These are phyloP conservation scores for Lactarius hatsudake DNA, from an alignment of 768 basidiomycete species.

Conservation along the genomic window DNA sequence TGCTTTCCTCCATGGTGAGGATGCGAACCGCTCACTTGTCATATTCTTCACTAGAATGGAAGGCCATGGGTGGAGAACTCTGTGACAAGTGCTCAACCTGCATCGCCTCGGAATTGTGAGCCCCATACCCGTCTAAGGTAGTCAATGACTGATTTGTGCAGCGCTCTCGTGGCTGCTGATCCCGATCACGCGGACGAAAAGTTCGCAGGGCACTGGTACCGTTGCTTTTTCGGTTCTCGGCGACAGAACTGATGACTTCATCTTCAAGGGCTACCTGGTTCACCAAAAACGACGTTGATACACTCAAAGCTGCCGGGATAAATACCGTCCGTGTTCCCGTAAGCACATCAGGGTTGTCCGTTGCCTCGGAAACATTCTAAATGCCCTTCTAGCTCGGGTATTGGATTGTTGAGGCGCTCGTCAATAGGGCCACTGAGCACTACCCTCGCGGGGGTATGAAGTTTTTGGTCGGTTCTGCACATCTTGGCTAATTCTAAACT, in stretches of 20 bases:
- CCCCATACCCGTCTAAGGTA: constrained; percentile 51
- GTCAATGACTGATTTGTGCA: constrained; percentile 30
- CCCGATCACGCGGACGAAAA: constrained; percentile 54
- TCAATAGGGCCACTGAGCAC: constrained; percentile 56
- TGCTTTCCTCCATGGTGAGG: neutral
- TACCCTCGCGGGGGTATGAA: constrained; percentile 69
- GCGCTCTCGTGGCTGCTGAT: constrained; percentile 58
- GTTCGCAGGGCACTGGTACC: constrained; percentile 61
- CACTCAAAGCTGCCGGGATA: constrained; percentile 53
- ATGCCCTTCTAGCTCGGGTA: constrained; percentile 58
- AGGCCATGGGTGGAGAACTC: constrained; percentile 64
- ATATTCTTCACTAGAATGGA: constrained; percentile 51
- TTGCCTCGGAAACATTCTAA: neutral
- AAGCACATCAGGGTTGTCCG: constrained; percentile 28
- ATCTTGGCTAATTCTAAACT: neutral
- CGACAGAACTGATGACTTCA: constrained; percentile 1
- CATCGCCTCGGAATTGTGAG: constrained; percentile 67
- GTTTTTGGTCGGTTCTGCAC: constrained; percentile 46
- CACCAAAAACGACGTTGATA: constrained; percentile 54
- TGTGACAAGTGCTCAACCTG: constrained; percentile 61
- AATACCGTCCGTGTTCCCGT: constrained; percentile 80
- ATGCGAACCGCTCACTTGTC: neutral
- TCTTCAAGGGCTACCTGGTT: constrained; percentile 65
- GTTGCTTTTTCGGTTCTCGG: neutral
- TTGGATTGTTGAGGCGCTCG: constrained; percentile 76